These are phyloP conservation scores for Pythium grandisporangium DNA, from an alignment of 352 stramenopile species.

Conservation along the genomic window DNA sequence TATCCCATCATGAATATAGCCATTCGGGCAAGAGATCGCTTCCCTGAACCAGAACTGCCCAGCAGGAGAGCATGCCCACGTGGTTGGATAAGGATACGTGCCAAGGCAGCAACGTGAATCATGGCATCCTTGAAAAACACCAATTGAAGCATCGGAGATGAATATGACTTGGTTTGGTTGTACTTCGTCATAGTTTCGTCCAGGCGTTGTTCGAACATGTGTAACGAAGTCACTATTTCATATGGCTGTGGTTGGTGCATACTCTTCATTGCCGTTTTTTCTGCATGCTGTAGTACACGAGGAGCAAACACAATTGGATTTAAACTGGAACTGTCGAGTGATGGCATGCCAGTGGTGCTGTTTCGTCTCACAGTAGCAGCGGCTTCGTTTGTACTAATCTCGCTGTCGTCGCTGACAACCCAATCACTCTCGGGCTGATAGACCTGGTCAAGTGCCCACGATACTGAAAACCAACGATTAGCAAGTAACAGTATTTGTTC, in stretches of 20 bases:
- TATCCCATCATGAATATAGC: conserved; percentile 71
- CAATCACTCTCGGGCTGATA: too few species aligned
- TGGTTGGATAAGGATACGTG: conserved; percentile 74
- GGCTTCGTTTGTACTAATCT: neutral
- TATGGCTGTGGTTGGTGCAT: conserved; percentile 19
- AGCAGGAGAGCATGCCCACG: conserved; percentile 83
- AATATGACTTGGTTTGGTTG: conserved; percentile 13
- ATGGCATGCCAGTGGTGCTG: too few species aligned
- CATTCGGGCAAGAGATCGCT: conserved; percentile 73
- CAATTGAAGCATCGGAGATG: conserved; percentile 32
- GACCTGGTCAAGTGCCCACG: conserved; percentile 40
- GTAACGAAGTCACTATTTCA: conserved; percentile 55
- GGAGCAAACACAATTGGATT: neutral
- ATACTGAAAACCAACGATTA: conserved; percentile 49
- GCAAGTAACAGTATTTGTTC: conserved; percentile 63
- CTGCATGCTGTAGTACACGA: conserved; percentile 3
- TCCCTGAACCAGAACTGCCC: conserved; percentile 80
- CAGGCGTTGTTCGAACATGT: conserved; percentile 48
- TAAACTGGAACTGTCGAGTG: neutral
- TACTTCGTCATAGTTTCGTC: conserved; percentile 35
- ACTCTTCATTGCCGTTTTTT: neutral
- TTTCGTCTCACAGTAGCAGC: too few species aligned
- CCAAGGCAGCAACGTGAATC: conserved; percentile 77
- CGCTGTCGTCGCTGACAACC: conserved; percentile 9
- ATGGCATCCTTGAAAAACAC: conserved; percentile 84